Evolutionary conservation across 306 rosid genomes (phyloP).

Genomic region (Fagus sylvatica): DNA sequence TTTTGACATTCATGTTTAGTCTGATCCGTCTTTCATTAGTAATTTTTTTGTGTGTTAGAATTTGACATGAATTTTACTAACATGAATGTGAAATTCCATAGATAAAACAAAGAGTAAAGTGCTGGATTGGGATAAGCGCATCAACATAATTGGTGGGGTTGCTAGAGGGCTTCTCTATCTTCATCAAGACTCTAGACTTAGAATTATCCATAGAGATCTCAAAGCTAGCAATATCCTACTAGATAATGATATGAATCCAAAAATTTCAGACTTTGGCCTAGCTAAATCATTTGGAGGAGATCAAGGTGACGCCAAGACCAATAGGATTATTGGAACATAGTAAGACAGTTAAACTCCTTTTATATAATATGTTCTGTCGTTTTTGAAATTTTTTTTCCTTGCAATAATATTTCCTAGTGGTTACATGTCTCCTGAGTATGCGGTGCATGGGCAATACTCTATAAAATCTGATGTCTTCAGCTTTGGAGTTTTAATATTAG

Average conservation of each 20-base stretch:
- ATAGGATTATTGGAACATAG: slow-evolving; percentile 55
- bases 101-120: slow-evolving; percentile 2
- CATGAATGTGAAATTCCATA: background rate
- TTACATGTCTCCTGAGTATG: slow-evolving; percentile 54
- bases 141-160: slow-evolving; percentile 30
- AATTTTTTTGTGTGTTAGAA: background rate
- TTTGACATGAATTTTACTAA: background rate
- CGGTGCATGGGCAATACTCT: slow-evolving; percentile 37
- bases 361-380: background rate
- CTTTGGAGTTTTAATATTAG: slow-evolving; percentile 50
- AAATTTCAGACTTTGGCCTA: slow-evolving; percentile 63
- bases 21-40: background rate
- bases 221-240: slow-evolving; percentile 55
- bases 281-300: slow-evolving; percentile 53
- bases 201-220: slow-evolving; percentile 45
- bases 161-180: slow-evolving; percentile 35
- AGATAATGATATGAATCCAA: slow-evolving; percentile 49
- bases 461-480: slow-evolving; percentile 50
- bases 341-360: slow-evolving; percentile 16
- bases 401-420: slow-evolving; percentile 27
- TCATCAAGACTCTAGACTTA: slow-evolving; percentile 31
- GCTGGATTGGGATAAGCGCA: slow-evolving; percentile 25
- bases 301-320: slow-evolving; percentile 40
- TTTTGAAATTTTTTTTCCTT: background rate
- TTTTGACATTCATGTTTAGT: background rate